A percentile compares a stretch with the other conserved stretches of the same genome.
Conservation (phyloP, 352 stramenopile genomes). For the Globisporangium alternatum region DNA sequence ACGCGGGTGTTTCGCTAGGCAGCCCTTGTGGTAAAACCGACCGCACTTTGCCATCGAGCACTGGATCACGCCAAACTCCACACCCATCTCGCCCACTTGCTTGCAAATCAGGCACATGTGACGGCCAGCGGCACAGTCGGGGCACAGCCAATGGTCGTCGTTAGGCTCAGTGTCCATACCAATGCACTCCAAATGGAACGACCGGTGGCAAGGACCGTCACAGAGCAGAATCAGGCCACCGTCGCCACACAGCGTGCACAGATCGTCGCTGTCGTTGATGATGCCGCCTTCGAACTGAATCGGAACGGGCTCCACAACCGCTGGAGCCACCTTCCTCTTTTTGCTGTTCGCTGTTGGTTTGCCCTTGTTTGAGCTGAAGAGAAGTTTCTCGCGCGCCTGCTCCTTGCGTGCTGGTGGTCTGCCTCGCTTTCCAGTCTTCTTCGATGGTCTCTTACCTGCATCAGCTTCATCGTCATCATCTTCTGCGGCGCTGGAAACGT, state of each 20-base stretch:
- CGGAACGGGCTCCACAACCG: slow-evolving; percentile 1
- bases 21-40: slow-evolving; percentile 92
- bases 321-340: slow-evolving; percentile 22
- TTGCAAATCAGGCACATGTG: slow-evolving; percentile 93
- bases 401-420: slow-evolving; percentile 35
- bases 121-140: slow-evolving; percentile 84
- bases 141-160: slow-evolving; percentile 89
- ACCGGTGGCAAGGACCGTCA: slow-evolving; percentile 90
- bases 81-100: slow-evolving; percentile 87
- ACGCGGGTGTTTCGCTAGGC: slow-evolving; percentile 63
- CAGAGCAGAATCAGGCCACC: slow-evolving; percentile 90
- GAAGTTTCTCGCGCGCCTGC: slow-evolving; percentile 13
- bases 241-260: slow-evolving; percentile 91
- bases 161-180: slow-evolving; percentile 81
- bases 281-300: slow-evolving; percentile 47
- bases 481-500: slow-evolving; percentile 30
- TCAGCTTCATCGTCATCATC: slow-evolving; percentile 36
- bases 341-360: slow-evolving; percentile 21
- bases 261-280: slow-evolving; percentile 87
- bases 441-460: slow-evolving; percentile 23
- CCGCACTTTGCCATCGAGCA: slow-evolving; percentile 91
- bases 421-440: slow-evolving; percentile 34
- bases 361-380: slow-evolving; percentile 15
- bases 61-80: slow-evolving; percentile 88
- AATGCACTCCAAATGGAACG: slow-evolving; percentile 92